Conservation (phyloP, 495 filamentous ascomycete genomes). For the Ramalina intermedia region DNA sequence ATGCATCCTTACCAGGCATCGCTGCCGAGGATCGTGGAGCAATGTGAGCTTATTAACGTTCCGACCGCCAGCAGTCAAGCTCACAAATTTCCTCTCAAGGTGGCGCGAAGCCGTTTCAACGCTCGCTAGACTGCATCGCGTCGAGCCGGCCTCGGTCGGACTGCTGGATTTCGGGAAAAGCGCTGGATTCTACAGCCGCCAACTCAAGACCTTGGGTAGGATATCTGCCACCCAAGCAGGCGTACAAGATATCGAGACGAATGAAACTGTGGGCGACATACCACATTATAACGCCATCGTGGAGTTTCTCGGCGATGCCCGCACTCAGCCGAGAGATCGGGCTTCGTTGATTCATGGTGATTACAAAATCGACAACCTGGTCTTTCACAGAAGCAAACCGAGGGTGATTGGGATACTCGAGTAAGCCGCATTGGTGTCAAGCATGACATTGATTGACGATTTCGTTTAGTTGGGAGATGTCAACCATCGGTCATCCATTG, state of each 20-base stretch:
- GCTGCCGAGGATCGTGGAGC: slow-evolving; percentile 48
- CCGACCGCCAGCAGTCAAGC: not conserved
- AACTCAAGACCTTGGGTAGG: slow-evolving; percentile 65
- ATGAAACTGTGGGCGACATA: slow-evolving; percentile 61
- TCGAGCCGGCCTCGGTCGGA: slow-evolving; percentile 49
- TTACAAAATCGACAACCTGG: slow-evolving; percentile 95
- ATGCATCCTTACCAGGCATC: slow-evolving; percentile 68
- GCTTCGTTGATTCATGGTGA: slow-evolving; percentile 81
- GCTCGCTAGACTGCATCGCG: slow-evolving; percentile 71
- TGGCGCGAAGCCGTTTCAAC: slow-evolving; percentile 77
- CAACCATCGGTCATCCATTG: slow-evolving; percentile 85
- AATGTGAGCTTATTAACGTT: slow-evolving; percentile 34
- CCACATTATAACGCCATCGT: slow-evolving; percentile 72
- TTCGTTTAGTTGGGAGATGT: slow-evolving; percentile 70
- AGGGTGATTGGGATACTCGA: slow-evolving; percentile 86
- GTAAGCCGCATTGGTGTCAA: slow-evolving; percentile 25
- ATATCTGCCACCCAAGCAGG: slow-evolving; percentile 67
- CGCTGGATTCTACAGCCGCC: slow-evolving; percentile 71
- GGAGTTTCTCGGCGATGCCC: slow-evolving; percentile 53
- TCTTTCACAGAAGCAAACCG: slow-evolving; percentile 82
- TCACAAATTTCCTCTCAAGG: slow-evolving; percentile 20
- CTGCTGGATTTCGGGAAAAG: slow-evolving; percentile 59
- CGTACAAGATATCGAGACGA: slow-evolving; percentile 59
- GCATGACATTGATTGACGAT: not conserved
- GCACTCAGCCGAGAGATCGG: slow-evolving; percentile 60